Evolutionary conservation across 306 rosid species (phyloP).

Genomic region (Cicer judaicum): DNA sequence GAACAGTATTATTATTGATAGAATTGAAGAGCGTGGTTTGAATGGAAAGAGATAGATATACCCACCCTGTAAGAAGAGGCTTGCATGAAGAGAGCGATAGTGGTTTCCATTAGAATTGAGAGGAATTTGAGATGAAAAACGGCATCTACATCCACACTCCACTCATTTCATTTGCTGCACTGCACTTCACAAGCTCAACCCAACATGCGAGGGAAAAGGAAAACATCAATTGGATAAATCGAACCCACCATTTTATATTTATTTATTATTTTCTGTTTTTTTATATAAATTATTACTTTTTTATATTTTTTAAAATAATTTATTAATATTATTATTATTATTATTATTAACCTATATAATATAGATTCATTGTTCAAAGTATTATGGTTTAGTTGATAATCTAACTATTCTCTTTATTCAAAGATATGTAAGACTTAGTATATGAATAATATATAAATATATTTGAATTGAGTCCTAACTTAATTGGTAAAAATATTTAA

Average conservation of each 20-base stretch:
- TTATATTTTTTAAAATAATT: background rate
- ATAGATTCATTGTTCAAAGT: too few species aligned
- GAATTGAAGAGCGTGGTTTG: background rate
- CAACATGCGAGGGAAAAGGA: slow-evolving; percentile 16
- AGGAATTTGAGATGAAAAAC: slow-evolving; percentile 58
- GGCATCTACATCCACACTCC: slow-evolving; percentile 41
- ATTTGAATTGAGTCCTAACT: too few species aligned
- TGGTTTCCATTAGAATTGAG: slow-evolving; percentile 55
- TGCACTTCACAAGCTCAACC: background rate
- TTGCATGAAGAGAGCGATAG: slow-evolving; percentile 57
- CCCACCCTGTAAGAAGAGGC: slow-evolving; percentile 69
- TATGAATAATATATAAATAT: too few species aligned
- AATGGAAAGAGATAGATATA: background rate
- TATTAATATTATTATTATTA: too few species aligned
- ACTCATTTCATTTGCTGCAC: slow-evolving; percentile 10
- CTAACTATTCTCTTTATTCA: too few species aligned
- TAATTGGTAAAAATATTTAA: too few species aligned
- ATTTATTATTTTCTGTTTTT: background rate
- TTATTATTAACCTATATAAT: too few species aligned
- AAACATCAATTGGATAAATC: slow-evolving; percentile 9
- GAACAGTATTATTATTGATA: background rate
- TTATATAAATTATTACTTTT: background rate
- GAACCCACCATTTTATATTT: background rate
- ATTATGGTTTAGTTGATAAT: too few species aligned
- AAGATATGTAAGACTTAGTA: too few species aligned